Evolutionary conservation across 495 filamentous ascomycete genomes (phyloP), one percentile per base, ranked within the genome.

Genomic region (Xanthoparmelia taractica): DNA sequence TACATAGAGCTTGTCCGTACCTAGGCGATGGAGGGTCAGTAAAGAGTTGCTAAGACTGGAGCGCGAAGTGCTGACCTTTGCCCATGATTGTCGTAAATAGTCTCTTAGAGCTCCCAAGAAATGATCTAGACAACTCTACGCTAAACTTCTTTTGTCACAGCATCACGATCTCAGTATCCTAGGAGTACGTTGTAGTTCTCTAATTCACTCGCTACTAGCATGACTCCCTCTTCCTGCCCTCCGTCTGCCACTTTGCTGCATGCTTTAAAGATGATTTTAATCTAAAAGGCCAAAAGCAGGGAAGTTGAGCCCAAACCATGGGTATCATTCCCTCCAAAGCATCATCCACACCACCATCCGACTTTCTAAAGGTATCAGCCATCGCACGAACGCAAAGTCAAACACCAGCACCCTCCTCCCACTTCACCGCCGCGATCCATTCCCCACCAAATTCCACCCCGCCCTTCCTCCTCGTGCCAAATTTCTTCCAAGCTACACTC

Each of bases 361-460:
- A 12, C 0, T 1, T 48, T 8, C 27, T 11, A 23, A 48, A 23
- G n/a, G 10, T 48, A 15, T 27, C 12, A n/a, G 23, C 23, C 45
- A 0, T 27, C 23, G 0, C 23, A 3, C 2, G 2, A 15, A n/a
- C 5, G 7, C 48, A 52, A 31, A n/a, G 17, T 52, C 27, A 52
- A 18, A 15, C 25, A 1, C 27, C 13, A 52, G 5, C 27, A 31
- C 27, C 48, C 27, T 52, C 27, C 27, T 18, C 25, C 25, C 11
- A 52, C 8, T 8, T 52, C 71, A 68, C 37, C 4, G 60, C 79
- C 17, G 92, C 79, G 59, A 96, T 86, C 93, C 93, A 97, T 59
- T 84, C 80, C 50, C 85, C 84, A 33, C 87, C 90, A 77, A 96
- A 96, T 67, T 91, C 90, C 38, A 96, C 84, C 0, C 91, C 91